These are phyloP conservation scores for Ceratocystis colombiana DNA, from an alignment of 2,329 filamentous ascomycete species.

Conservation along the genomic window DNA sequence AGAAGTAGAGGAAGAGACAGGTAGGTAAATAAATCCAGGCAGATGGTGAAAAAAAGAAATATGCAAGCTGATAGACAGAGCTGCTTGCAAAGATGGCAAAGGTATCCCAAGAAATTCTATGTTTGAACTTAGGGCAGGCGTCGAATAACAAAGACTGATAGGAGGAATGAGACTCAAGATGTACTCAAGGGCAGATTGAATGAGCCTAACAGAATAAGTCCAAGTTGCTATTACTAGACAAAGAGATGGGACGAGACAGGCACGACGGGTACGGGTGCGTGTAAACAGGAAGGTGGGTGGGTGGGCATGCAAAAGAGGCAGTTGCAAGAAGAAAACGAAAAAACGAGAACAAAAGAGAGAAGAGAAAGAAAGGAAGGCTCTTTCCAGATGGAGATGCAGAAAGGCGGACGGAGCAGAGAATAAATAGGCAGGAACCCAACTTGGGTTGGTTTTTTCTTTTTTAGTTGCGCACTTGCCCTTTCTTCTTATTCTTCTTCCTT, in stretches of 20 bases:
- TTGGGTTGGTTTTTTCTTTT: background rate
- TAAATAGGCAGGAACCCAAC: constrained; percentile 5
- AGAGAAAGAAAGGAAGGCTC: constrained; percentile 5
- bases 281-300: background rate
- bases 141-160: background rate
- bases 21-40: background rate
- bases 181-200: background rate
- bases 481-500: background rate
- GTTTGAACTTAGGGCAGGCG: background rate
- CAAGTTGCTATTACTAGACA: background rate
- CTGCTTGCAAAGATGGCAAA: too few species aligned
- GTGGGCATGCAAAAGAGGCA: background rate
- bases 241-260: background rate
- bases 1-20: background rate
- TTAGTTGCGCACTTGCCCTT: constrained; percentile 9
- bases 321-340: background rate
- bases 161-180: background rate
- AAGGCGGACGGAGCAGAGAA: background rate
- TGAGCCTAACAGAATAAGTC: background rate
- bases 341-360: background rate
- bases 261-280: background rate
- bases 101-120: too few species aligned
- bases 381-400: background rate
- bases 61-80: too few species aligned
- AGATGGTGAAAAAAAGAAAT: background rate